Conservation (phyloP, 768 basidiomycete species). For the Lactarius deliciosus region DNA sequence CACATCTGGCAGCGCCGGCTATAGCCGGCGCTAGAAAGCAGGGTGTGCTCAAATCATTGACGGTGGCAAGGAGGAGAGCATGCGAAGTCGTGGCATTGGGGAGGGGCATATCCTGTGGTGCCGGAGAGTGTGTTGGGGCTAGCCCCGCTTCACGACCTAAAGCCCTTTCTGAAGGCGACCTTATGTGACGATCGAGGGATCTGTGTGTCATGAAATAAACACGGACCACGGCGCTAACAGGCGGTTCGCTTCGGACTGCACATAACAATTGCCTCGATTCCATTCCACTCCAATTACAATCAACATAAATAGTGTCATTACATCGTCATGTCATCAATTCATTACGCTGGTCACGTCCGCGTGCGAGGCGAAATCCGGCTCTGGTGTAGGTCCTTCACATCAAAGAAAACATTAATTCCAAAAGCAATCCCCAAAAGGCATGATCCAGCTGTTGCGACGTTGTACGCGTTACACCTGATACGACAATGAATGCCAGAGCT, state of each 20-base stretch:
- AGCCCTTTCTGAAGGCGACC: not conserved
- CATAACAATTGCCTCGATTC: not conserved
- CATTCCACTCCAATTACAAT: not conserved
- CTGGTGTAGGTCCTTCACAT: constrained; percentile 60
- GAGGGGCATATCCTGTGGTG: constrained; percentile 26
- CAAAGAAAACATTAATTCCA: constrained; percentile 58
- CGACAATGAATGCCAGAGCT: constrained; percentile 1
- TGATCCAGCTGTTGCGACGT: constrained; percentile 60
- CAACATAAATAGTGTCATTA: constrained; percentile 7
- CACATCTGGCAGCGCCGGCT: constrained; percentile 46
- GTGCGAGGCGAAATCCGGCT: constrained; percentile 67
- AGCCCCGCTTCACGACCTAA: not conserved
- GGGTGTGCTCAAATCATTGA: constrained; percentile 51
- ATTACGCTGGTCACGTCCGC: constrained; percentile 37
- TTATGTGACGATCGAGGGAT: constrained; percentile 24
- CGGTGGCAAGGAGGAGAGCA: constrained; percentile 52
- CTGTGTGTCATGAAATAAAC: constrained; percentile 22
- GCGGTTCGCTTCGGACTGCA: not conserved
- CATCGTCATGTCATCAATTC: not conserved
- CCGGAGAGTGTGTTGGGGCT: constrained; percentile 2
- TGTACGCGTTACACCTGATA: constrained; percentile 71
- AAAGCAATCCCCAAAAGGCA: constrained; percentile 59
- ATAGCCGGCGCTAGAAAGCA: constrained; percentile 58
- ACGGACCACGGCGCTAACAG: not conserved
- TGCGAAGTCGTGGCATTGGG: constrained; percentile 29